These are phyloP conservation scores for Nigrograna mackinnonii DNA, from an alignment of 2,329 filamentous ascomycete genomes.

Conservation along the genomic window DNA sequence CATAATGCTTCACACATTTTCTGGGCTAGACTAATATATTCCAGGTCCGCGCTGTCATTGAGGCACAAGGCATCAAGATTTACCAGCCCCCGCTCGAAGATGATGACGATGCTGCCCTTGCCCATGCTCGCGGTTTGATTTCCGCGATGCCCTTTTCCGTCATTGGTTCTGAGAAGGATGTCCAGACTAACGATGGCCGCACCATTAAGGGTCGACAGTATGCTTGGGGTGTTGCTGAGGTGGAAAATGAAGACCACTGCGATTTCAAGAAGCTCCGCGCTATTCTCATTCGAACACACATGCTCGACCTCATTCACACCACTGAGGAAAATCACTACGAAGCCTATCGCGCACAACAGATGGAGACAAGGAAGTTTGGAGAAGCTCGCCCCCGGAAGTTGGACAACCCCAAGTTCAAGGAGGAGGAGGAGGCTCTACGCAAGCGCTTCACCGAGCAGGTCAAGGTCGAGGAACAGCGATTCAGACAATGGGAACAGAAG, in stretches of 20 bases:
- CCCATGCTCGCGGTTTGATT: slow-evolving; percentile 93
- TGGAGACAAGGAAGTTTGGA: slow-evolving; percentile 99
- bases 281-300: slow-evolving; percentile 98
- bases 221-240: slow-evolving; percentile 98
- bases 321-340: slow-evolving; percentile 99
- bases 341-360: slow-evolving; percentile 97
- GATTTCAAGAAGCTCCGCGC: slow-evolving; percentile 99
- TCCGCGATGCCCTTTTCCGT: slow-evolving; percentile 98
- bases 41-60: slow-evolving; percentile 91
- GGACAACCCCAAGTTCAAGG: slow-evolving; percentile 99
- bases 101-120: slow-evolving; percentile 93
- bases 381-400: slow-evolving; percentile 96
- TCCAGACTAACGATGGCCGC: slow-evolving; percentile 92
- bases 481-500: slow-evolving; percentile 99
- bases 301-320: slow-evolving; percentile 99
- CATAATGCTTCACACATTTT: neutral
- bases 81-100: slow-evolving; percentile 98
- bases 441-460: slow-evolving; percentile 99
- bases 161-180: slow-evolving; percentile 98
- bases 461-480: slow-evolving; percentile 99
- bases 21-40: slow-evolving; percentile 15
- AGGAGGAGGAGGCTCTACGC: slow-evolving; percentile 96
- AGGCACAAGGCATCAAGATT: slow-evolving; percentile 99
- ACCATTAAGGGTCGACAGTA: slow-evolving; percentile 99
- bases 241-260: slow-evolving; percentile 99